Percentiles rank a stretch among this genome's conserved stretches.
Evolutionary conservation across 1,284 basidiomycete genomes (phyloP).

Genomic region (Neolentinus lepideus): DNA sequence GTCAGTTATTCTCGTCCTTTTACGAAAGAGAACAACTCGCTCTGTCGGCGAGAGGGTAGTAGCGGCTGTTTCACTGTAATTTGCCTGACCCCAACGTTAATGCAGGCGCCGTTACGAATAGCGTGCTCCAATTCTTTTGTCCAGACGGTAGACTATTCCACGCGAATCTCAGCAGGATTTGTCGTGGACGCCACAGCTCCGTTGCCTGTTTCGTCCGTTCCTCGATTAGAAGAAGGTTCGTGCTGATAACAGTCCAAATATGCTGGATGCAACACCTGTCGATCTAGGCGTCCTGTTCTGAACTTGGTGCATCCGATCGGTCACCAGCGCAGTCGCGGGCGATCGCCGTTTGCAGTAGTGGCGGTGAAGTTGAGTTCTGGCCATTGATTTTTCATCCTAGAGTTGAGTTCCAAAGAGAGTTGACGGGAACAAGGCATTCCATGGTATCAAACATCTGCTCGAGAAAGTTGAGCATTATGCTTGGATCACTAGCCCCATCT

Average conservation of each 20-base stretch:
- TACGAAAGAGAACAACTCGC: too few relatives aligned
- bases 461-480: neutral
- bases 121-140: too few relatives aligned
- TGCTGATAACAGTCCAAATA: neutral
- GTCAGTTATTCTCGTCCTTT: too few relatives aligned
- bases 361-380: too few relatives aligned
- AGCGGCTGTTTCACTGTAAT: too few relatives aligned
- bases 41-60: too few relatives aligned
- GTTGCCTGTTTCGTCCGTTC: neutral
- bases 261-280: neutral
- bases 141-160: too few relatives aligned
- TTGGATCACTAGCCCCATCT: neutral
- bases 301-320: too few relatives aligned
- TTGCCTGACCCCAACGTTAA: too few relatives aligned
- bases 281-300: neutral
- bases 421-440: neutral
- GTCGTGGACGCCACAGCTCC: neutral
- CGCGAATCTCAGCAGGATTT: too few relatives aligned
- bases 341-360: neutral
- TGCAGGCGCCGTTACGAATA: too few relatives aligned
- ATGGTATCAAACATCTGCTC: neutral
- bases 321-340: neutral
- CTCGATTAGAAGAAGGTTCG: neutral
- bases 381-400: neutral
- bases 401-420: neutral